phyloP scores from a whole-genome alignment of 106 monocot species.

The Narthecium ossifragum region DNA sequence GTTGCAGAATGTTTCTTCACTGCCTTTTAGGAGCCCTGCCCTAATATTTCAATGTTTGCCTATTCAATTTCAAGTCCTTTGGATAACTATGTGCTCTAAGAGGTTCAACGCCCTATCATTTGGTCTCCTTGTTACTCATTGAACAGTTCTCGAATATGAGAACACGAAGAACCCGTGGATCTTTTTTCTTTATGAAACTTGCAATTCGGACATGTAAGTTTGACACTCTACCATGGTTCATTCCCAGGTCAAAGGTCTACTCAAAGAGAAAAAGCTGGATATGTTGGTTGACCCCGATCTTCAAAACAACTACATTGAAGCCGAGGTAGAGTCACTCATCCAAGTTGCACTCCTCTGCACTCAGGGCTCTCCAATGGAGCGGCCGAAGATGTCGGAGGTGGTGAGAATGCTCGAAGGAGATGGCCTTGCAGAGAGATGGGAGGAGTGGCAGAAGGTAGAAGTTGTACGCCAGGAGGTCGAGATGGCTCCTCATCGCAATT shows the following conservation, averaged over 20 bases:
- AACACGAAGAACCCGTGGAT: no score
- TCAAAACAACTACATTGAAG: slow-evolving; percentile 55
- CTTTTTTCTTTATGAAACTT: no score
- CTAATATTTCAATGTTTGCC: no score
- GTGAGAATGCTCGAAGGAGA: slow-evolving; percentile 87
- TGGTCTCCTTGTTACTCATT: no score
- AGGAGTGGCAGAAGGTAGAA: slow-evolving; percentile 79
- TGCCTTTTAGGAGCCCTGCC: no score
- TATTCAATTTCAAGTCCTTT: no score
- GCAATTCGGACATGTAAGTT: no score
- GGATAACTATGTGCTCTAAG: no score
- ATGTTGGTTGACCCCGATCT: slow-evolving; percentile 73
- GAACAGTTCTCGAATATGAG: no score
- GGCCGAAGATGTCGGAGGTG: slow-evolving; percentile 79
- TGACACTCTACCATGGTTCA: no score
- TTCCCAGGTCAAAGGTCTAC: slow-evolving; percentile 73
- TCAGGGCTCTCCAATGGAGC: slow-evolving; percentile 57
- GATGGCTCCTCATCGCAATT: slow-evolving; percentile 24
- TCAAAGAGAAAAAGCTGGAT: slow-evolving; percentile 64
- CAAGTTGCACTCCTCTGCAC: slow-evolving; percentile 75
- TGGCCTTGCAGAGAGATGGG: slow-evolving; percentile 77
- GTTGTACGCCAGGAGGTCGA: slow-evolving; percentile 39
- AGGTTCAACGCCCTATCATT: no score
- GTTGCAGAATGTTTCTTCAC: no score
- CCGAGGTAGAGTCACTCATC: slow-evolving; percentile 69